Evolutionary conservation across 495 filamentous ascomycete species (phyloP).

Genomic region (Gamarada debralockiae): DNA sequence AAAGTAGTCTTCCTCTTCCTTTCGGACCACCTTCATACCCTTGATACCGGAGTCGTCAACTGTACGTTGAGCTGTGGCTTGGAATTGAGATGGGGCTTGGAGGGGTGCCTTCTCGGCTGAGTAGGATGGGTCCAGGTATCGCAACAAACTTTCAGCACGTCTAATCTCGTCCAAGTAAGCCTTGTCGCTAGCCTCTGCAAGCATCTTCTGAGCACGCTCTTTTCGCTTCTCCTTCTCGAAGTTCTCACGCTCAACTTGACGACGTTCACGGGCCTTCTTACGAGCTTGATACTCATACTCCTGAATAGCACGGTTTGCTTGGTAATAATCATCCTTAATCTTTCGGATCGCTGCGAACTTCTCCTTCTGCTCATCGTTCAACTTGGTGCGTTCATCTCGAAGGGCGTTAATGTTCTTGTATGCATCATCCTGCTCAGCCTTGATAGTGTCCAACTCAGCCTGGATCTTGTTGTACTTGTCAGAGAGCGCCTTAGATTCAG

Average conservation of each 20-base stretch:
- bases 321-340: constrained; percentile 82
- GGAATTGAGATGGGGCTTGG: constrained; percentile 59
- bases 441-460: constrained; percentile 82
- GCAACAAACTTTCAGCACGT: constrained; percentile 77
- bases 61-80: constrained; percentile 73
- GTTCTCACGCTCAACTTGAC: constrained; percentile 74
- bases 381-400: constrained; percentile 80
- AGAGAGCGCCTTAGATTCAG: constrained; percentile 83
- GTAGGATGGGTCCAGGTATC: constrained; percentile 81
- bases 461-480: constrained; percentile 79
- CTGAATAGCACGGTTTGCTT: constrained; percentile 67
- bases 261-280: constrained; percentile 62
- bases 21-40: constrained; percentile 72
- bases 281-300: constrained; percentile 74
- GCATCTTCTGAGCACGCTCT: constrained; percentile 77
- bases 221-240: constrained; percentile 70
- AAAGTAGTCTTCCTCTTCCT: constrained; percentile 88
- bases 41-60: constrained; percentile 75
- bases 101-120: constrained; percentile 62
- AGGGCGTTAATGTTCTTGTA: constrained; percentile 83
- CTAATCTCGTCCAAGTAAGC: constrained; percentile 91
- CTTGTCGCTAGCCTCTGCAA: constrained; percentile 84
- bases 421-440: constrained; percentile 82
- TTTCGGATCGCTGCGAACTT: constrained; percentile 76
- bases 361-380: constrained; percentile 76